Percentiles rank a stretch among this genome's conserved stretches.
Conservation (phyloP, 257 asterid genomes). For the Ajuga chamaepitys region DNA sequence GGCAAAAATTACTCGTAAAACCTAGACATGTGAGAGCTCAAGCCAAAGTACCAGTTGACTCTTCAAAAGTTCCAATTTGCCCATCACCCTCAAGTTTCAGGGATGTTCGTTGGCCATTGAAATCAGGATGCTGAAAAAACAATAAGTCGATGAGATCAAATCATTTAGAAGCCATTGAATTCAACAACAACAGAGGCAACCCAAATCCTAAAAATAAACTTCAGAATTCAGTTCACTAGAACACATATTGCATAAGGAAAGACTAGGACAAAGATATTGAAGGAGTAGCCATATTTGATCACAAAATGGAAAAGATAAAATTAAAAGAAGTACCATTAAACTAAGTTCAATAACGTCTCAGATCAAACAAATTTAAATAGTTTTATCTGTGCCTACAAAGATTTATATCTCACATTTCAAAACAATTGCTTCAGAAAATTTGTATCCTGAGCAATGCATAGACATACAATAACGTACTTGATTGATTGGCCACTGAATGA, state of each 20-base stretch:
- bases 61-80: conserved; percentile 39
- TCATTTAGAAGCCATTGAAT: not conserved
- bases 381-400: not conserved
- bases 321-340: not conserved
- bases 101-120: conserved; percentile 39
- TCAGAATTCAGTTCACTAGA: not conserved
- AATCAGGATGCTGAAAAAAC: conserved; percentile 41
- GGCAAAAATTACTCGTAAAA: not conserved
- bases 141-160: not conserved
- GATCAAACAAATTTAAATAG: not conserved
- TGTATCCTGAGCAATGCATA: not conserved
- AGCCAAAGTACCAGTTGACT: conserved; percentile 41
- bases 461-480: conserved; percentile 22
- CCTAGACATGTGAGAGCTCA: not conserved
- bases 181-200: not conserved
- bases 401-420: not conserved
- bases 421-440: not conserved
- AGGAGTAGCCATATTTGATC: not conserved
- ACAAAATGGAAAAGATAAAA: not conserved
- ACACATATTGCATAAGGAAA: not conserved
- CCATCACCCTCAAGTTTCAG: conserved; percentile 45
- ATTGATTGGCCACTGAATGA: conserved; percentile 60
- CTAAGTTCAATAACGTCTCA: not conserved
- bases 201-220: not conserved
- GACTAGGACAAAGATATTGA: not conserved